Percentiles rank a stretch among this genome's conserved stretches.
Conservation (phyloP, 163 green algal species). For the Coccomyxa subellipsoidea region DNA sequence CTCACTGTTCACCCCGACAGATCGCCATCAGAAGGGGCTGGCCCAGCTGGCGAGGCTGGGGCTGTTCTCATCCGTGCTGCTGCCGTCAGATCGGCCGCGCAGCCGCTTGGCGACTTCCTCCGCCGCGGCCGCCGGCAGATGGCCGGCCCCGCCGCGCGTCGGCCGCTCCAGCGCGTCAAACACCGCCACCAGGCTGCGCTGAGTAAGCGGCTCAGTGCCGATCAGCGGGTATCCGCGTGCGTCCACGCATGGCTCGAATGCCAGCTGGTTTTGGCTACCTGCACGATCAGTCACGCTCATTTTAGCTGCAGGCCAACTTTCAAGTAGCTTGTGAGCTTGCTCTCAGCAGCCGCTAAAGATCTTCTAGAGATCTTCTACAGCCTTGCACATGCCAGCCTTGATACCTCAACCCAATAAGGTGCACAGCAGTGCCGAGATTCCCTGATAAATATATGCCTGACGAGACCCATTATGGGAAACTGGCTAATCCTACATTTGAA, state of each 20-base stretch:
- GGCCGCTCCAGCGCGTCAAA: conserved; percentile 2
- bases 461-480: too few species aligned
- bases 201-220: neutral
- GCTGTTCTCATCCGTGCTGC: neutral
- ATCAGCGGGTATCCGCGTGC: neutral
- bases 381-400: too few species aligned
- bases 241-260: conserved; percentile 7
- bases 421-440: too few species aligned
- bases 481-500: too few species aligned
- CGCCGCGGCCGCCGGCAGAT: neutral
- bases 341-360: too few species aligned
- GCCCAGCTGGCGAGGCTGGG: conserved; percentile 13
- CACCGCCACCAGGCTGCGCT: neutral
- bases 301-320: too few species aligned
- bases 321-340: too few species aligned
- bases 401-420: too few species aligned
- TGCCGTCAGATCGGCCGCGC: neutral
- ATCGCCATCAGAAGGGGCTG: neutral
- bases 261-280: neutral
- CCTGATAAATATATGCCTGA: too few species aligned
- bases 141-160: neutral
- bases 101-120: neutral
- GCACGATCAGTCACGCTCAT: too few species aligned
- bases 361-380: too few species aligned
- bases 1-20: neutral